Conservation (phyloP, 192 early-diverging fungal genomes). For the Coemansia sp. region DNA sequence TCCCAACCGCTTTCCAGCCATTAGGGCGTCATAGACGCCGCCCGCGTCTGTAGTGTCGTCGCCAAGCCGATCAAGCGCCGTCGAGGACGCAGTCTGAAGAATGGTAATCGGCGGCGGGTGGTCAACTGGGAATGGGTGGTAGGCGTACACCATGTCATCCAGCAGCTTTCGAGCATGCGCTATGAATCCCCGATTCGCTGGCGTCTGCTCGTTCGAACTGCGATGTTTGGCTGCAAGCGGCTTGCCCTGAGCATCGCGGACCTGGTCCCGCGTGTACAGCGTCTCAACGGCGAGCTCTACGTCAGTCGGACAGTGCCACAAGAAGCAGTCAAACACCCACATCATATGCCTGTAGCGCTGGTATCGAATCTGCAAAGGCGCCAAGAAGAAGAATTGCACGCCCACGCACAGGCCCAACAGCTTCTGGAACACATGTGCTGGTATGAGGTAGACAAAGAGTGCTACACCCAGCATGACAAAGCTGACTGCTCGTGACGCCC, state of each 20-base stretch:
- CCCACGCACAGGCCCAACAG: conserved; percentile 42
- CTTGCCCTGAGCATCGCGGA: neutral
- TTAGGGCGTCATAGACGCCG: conserved; percentile 19
- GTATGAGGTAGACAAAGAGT: conserved; percentile 34
- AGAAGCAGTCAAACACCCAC: conserved; percentile 46
- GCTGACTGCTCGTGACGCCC: conserved; percentile 46
- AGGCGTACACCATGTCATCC: conserved; percentile 32
- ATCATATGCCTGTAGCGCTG: conserved; percentile 51
- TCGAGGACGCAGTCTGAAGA: conserved; percentile 51
- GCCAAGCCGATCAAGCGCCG: conserved; percentile 42
- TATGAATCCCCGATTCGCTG: neutral
- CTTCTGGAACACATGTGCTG: conserved; percentile 33
- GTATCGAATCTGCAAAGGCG: conserved; percentile 51
- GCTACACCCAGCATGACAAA: conserved; percentile 27
- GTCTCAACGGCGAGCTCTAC: conserved; percentile 48
- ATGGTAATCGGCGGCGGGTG: conserved; percentile 39
- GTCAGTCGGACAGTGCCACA: conserved; percentile 56
- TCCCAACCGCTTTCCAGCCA: conserved; percentile 28
- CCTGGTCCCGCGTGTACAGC: conserved; percentile 26
- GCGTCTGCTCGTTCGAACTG: neutral
- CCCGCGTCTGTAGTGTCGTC: conserved; percentile 20
- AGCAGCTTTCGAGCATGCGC: conserved; percentile 17
- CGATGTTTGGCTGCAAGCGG: neutral
- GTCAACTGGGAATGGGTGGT: conserved; percentile 27
- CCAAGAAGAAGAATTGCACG: conserved; percentile 56